These are phyloP conservation scores for Penicillium sp. DNA, from an alignment of 2,329 filamentous ascomycete species.

Conservation along the genomic window DNA sequence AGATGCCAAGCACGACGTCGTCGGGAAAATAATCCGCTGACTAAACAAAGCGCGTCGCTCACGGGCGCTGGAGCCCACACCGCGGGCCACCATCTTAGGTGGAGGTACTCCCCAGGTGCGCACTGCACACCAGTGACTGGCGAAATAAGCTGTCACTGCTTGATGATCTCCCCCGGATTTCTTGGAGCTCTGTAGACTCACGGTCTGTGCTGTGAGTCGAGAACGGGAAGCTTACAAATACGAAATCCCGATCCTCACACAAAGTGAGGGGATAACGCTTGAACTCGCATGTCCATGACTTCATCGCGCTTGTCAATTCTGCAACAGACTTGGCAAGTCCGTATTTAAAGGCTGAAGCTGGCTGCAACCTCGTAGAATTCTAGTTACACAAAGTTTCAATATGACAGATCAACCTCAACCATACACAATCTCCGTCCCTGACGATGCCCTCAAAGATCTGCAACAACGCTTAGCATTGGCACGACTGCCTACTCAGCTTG, in stretches of 20 bases:
- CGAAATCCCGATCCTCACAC: not conserved
- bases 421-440: slow-evolving; percentile 17
- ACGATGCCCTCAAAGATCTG: slow-evolving; percentile 18
- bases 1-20: not conserved
- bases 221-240: slow-evolving; percentile 2
- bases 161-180: not conserved
- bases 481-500: slow-evolving; percentile 19
- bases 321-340: not conserved
- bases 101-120: too few relatives aligned
- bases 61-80: too few relatives aligned
- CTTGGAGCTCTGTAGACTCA: not conserved
- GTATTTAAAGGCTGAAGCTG: not conserved
- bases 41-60: slow-evolving; percentile 1
- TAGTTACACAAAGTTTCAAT: not conserved
- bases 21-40: slow-evolving; percentile 15
- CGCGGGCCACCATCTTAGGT: not conserved
- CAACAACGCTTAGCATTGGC: slow-evolving; percentile 21
- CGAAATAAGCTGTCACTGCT: not conserved
- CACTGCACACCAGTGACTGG: too few relatives aligned
- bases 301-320: not conserved
- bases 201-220: not conserved
- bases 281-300: not conserved
- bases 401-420: slow-evolving; percentile 15
- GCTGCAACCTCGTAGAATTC: too few relatives aligned
- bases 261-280: not conserved